Conservation (phyloP, 2,329 filamentous ascomycete genomes). For the Hymenoscyphus albidus region DNA sequence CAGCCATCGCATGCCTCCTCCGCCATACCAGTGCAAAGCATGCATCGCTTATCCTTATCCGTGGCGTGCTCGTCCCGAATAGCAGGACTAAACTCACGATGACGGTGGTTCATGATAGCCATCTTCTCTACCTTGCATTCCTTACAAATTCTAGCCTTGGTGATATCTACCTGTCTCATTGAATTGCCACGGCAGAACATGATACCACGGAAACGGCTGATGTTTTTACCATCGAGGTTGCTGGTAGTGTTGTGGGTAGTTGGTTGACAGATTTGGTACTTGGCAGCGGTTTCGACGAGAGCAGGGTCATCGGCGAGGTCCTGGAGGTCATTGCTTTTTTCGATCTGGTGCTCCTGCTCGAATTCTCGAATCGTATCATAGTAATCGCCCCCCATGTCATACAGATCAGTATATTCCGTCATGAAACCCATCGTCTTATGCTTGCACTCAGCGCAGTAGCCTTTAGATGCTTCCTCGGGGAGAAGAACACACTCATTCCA, state of each 20-base stretch:
- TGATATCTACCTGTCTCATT: conserved; percentile 21
- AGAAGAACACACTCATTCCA: conserved; percentile 16
- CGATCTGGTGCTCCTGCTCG: background rate
- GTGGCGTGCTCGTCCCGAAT: background rate
- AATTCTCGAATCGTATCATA: background rate
- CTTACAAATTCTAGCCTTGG: conserved; percentile 21
- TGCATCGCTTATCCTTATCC: conserved; percentile 12
- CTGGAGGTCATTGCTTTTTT: background rate
- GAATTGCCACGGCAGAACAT: conserved; percentile 19
- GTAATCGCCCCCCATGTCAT: background rate
- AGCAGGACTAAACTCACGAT: conserved; percentile 7
- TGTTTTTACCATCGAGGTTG: conserved; percentile 9
- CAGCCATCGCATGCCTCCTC: background rate
- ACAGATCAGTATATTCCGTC: background rate
- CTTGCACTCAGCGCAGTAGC: conserved; percentile 20
- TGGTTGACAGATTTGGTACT: background rate
- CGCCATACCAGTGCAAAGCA: conserved; percentile 13
- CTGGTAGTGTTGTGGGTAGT: conserved; percentile 1
- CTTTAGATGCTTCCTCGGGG: conserved; percentile 14
- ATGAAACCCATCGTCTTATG: background rate
- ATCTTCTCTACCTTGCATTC: conserved; percentile 15
- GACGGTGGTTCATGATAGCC: conserved; percentile 18
- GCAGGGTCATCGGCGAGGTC: background rate
- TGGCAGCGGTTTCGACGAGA: background rate
- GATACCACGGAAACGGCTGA: background rate